These are phyloP conservation scores for Vaucheria bursata DNA, from an alignment of 352 stramenopile genomes.

Conservation along the genomic window DNA sequence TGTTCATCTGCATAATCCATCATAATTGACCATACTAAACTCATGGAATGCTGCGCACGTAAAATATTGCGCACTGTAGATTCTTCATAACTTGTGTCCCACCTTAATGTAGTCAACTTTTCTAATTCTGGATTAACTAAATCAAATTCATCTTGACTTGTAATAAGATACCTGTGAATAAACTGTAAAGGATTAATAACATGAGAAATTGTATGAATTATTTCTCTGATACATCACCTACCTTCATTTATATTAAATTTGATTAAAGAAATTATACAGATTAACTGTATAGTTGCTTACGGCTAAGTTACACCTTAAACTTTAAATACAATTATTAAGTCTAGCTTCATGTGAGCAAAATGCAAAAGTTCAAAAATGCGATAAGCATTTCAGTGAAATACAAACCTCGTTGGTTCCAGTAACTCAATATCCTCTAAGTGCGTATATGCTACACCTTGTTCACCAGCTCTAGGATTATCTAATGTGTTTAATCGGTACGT, in stretches of 20 bases:
- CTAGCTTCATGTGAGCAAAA: neutral
- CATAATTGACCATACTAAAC: constrained; percentile 9
- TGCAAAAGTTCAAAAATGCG: no score
- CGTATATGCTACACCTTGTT: neutral
- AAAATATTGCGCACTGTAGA: constrained; percentile 1
- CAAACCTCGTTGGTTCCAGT: constrained; percentile 3
- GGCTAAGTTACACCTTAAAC: no score
- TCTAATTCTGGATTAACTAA: neutral
- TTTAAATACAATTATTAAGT: no score
- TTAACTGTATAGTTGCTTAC: no score
- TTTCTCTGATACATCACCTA: no score
- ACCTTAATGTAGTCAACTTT: neutral
- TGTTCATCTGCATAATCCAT: neutral
- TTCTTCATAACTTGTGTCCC: neutral
- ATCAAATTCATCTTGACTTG: constrained; percentile 10
- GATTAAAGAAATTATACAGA: no score
- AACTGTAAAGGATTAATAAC: no score
- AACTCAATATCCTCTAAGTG: neutral
- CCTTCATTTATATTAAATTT: no score
- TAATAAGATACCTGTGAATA: neutral
- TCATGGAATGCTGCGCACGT: neutral
- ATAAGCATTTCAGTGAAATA: neutral
- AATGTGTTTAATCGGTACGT: neutral
- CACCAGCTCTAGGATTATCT: neutral
- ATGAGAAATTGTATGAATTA: no score